Evolutionary conservation across 2,329 filamentous ascomycete genomes (phyloP), one percentile per base, ranked within the genome.

Genomic region (Cercospora zeina): DNA sequence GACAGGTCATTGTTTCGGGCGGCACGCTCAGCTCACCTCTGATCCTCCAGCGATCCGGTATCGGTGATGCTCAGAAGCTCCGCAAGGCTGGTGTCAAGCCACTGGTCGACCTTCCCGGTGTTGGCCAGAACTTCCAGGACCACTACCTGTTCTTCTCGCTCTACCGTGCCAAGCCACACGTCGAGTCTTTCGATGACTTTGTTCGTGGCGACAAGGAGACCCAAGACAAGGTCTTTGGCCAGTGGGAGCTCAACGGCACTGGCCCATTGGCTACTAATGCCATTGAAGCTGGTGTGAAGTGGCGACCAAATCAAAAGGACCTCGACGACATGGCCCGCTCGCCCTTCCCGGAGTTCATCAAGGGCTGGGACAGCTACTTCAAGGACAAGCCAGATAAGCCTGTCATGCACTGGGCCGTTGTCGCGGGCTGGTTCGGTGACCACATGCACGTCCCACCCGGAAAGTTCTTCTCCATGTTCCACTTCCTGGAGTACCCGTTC

Each of bases 381-480:
- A 89, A 91, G 79, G 77, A 93, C 73, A 92, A 92, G 79, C 89
- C 89, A 0, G 89, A 93, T 76, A 93, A 93, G 81, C 90, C 89
- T 0, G 89, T 93, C 47, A 93, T 93, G 89, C 90, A 93, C 73
- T 93, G 93, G 77, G 88, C 83, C 1, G 85, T 92, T 59, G 91
- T 93, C 71, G 80, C 88, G 14, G 87, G 87, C 65, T 80, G 76
- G 77, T 81, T 79, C 62, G 78, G 78, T 58, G 76, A 81, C 73
- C 79, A 83, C 70, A 82, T 83, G 76, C 73, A 77, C 54, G 87
- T 89, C 83, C 88, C 89, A 0, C 84, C 87, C 0, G 89, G 89
- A 67, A 91, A 91, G 66, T 91, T 90, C 82, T 91, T 91, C 79
- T 89, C 86, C 71, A 91, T 91, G 88, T 91, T 91, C 82, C 87